Evolutionary conservation across 2,329 filamentous ascomycete species (phyloP), one percentile per base, ranked within the genome.

Genomic region (Cladophialophora bantiana): DNA sequence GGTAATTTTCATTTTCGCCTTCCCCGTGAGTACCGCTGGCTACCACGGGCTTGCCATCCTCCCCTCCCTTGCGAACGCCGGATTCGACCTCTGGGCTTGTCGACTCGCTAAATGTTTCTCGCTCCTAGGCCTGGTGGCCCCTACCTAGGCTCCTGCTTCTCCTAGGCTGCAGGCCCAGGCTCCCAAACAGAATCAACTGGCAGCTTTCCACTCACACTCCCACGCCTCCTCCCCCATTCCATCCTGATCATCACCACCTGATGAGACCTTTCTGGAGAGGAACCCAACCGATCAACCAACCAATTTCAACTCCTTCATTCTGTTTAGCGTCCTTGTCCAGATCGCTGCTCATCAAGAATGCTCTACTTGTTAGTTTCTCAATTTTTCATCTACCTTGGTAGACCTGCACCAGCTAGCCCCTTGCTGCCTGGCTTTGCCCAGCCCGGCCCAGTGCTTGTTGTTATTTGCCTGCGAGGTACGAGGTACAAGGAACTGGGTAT

Each of bases 21-120:
- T 26, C 26, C 26, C 26, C 26, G 26, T 26, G 26, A 26, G 26
- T 26, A 26, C 26, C 26, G 3, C 26, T 26, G 2, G 3, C 26
- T 26, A 26, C 26, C 26, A 26, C 26, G 26, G 26, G 26, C 36
- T 13, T 38, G 36, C 36, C 36, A 38, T 38, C 36, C 2, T 38
- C 12, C 7, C 45, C 7, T 50, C 18, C 45, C 45, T 50, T 9
- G 45, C 18, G 45, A 50, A 50, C 18, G 18, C 45, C 18, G 45
- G 45, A 50, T 50, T 18, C 45, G 26, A 31, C 45, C 45, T 50
- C 18, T 26, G 45, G 45, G 45, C 45, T 50, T 50, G 45, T 50
- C 45, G 26, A 50, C 45, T 50, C 45, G 45, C 45, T 50, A 50
- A 50, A 50, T 26, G 45, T 50, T 50, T 50, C 45, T 50, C 45